These are phyloP conservation scores for Cordyceps tenuipes DNA, from an alignment of 2,329 filamentous ascomycete genomes.

Conservation along the genomic window DNA sequence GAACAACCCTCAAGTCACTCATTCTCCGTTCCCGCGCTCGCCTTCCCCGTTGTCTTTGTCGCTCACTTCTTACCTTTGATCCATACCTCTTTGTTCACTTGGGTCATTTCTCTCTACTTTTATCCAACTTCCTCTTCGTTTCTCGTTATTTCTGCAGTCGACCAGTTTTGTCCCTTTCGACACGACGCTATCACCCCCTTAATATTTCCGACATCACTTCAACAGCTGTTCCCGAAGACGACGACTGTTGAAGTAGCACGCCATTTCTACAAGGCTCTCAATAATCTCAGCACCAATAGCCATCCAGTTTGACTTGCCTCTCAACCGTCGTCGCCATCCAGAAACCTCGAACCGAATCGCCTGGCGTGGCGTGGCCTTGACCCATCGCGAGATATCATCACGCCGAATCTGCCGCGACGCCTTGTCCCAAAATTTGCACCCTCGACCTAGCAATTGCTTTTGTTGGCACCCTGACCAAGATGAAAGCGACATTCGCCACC, in stretches of 20 bases:
- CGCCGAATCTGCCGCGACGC: not conserved
- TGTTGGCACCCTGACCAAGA: not conserved
- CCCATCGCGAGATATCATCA: not conserved
- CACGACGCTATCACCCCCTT: not conserved
- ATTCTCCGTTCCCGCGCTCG: slow-evolving; percentile 11
- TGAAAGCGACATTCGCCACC: slow-evolving; percentile 11
- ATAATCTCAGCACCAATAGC: not conserved
- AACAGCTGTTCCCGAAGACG: not conserved
- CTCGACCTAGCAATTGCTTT: no score
- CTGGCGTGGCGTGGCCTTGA: not conserved
- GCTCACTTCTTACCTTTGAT: slow-evolving; percentile 11
- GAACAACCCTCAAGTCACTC: slow-evolving; percentile 17
- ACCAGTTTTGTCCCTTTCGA: not conserved
- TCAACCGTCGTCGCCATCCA: not conserved
- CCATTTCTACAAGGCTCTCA: not conserved
- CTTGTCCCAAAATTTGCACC: not conserved
- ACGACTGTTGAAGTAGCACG: not conserved
- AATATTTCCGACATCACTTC: not conserved
- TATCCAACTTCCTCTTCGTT: slow-evolving; percentile 8
- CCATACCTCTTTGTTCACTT: slow-evolving; percentile 6
- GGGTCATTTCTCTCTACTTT: slow-evolving; percentile 11
- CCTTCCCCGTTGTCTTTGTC: slow-evolving; percentile 7
- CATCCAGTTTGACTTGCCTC: not conserved
- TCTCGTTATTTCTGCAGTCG: not conserved
- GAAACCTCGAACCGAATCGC: not conserved